Evolutionary conservation across 2,329 filamentous ascomycete species (phyloP).

Genomic region (Cordyceps farinosa): DNA sequence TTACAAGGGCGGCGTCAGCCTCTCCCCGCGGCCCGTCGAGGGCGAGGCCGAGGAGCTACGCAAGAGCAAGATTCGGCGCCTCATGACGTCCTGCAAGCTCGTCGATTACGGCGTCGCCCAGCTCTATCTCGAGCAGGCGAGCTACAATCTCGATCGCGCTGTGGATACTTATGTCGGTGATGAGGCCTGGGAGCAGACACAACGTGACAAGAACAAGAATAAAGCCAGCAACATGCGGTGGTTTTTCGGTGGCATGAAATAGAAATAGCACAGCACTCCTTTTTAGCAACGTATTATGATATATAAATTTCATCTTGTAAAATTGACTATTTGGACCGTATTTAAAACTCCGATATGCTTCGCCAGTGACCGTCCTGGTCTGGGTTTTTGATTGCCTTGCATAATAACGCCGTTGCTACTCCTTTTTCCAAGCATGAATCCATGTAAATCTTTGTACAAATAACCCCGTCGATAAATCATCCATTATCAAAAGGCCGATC

Average conservation of each 20-base stretch:
- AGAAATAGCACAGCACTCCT: background rate
- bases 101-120: conserved; percentile 72
- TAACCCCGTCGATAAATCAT: conserved; percentile 19
- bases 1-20: conserved; percentile 63
- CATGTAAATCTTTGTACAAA: conserved; percentile 26
- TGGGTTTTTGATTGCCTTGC: conserved; percentile 22
- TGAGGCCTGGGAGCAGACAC: conserved; percentile 69
- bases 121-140: conserved; percentile 67
- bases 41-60: conserved; percentile 70
- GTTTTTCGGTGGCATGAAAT: background rate
- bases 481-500: conserved; percentile 52
- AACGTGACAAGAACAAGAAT: conserved; percentile 47
- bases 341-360: conserved; percentile 25
- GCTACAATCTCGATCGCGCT: conserved; percentile 63
- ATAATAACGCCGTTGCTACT: conserved; percentile 30
- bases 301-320: conserved; percentile 6
- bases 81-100: conserved; percentile 77
- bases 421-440: conserved; percentile 23
- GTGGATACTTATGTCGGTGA: conserved; percentile 65
- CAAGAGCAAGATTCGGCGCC: conserved; percentile 68
- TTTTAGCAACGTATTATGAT: background rate
- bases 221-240: background rate
- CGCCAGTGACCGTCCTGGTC: conserved; percentile 2
- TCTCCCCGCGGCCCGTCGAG: conserved; percentile 68
- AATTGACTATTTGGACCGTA: conserved; percentile 24